These are phyloP conservation scores for Capronia coronata DNA, from an alignment of 2,329 filamentous ascomycete species.

Conservation along the genomic window DNA sequence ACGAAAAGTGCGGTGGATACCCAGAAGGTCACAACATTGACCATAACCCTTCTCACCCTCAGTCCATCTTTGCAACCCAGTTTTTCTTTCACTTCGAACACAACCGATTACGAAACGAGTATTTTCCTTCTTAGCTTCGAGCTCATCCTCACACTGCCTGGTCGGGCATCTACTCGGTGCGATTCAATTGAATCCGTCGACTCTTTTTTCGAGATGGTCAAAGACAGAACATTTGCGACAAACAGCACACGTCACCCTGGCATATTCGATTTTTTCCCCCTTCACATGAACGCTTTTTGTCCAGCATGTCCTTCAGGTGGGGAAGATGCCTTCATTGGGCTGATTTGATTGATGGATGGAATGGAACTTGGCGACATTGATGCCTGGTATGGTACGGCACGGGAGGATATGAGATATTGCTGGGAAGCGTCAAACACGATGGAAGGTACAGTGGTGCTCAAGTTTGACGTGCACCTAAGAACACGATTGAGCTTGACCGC, in stretches of 20 bases:
- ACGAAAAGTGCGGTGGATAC: slow-evolving; percentile 8
- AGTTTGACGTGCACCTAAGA: neutral
- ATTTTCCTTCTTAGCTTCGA: neutral
- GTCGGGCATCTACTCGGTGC: neutral
- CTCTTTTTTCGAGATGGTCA: neutral
- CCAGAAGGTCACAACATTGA: neutral
- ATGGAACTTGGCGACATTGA: neutral
- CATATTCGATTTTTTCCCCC: neutral
- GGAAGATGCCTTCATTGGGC: neutral
- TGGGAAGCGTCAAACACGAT: neutral
- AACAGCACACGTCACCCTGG: neutral
- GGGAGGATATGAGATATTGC: neutral
- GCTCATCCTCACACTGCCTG: neutral
- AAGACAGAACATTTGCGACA: slow-evolving; percentile 1
- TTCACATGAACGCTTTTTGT: slow-evolving; percentile 1
- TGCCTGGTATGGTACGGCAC: neutral
- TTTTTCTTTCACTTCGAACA: neutral
- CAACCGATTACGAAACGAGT: neutral
- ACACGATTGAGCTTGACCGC: neutral
- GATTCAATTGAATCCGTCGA: neutral
- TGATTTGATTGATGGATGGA: slow-evolving; percentile 7
- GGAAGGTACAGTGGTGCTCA: neutral
- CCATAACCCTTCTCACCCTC: slow-evolving; percentile 4
- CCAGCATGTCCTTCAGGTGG: neutral
- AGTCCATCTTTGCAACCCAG: slow-evolving; percentile 10